These are phyloP conservation scores for Corymbia calophylla DNA, from an alignment of 441 rosid species.

Conservation along the genomic window DNA sequence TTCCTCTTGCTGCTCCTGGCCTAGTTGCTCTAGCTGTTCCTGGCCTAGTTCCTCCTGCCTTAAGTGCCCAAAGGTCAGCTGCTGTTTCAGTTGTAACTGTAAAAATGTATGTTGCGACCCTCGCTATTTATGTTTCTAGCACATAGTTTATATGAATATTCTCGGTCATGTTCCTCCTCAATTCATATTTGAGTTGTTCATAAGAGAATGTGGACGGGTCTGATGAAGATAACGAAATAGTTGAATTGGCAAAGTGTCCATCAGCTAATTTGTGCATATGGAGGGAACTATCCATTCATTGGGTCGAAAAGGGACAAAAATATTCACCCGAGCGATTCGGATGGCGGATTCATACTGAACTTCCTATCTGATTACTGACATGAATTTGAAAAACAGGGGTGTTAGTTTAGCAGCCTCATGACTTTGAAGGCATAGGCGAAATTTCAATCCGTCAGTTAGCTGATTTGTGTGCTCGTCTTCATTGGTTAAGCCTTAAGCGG, in stretches of 20 bases:
- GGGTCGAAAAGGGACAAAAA: not conserved
- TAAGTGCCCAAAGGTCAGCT: slow-evolving; percentile 43
- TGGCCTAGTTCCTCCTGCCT: slow-evolving; percentile 24
- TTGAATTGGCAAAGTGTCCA: not conserved
- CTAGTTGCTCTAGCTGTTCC: slow-evolving; percentile 34
- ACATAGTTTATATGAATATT: not conserved
- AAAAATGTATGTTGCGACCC: slow-evolving; percentile 50
- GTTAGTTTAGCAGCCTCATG: not conserved
- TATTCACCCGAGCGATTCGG: not conserved
- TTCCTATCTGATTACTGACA: not conserved
- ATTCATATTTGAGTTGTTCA: not conserved
- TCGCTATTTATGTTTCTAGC: slow-evolving; percentile 44
- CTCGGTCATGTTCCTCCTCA: not conserved
- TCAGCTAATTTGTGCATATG: not conserved
- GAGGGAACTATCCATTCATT: not conserved
- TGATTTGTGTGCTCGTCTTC: not conserved
- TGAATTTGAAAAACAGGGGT: not conserved
- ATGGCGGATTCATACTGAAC: not conserved
- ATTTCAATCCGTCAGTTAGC: not conserved
- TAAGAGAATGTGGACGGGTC: not conserved
- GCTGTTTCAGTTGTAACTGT: slow-evolving; percentile 32
- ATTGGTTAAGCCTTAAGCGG: not conserved
- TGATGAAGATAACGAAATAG: not conserved
- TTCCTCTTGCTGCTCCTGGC: slow-evolving; percentile 17
- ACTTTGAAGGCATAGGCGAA: not conserved